Evolutionary conservation across 768 basidiomycete species (phyloP).

Genomic region (Pluteus cervinus): DNA sequence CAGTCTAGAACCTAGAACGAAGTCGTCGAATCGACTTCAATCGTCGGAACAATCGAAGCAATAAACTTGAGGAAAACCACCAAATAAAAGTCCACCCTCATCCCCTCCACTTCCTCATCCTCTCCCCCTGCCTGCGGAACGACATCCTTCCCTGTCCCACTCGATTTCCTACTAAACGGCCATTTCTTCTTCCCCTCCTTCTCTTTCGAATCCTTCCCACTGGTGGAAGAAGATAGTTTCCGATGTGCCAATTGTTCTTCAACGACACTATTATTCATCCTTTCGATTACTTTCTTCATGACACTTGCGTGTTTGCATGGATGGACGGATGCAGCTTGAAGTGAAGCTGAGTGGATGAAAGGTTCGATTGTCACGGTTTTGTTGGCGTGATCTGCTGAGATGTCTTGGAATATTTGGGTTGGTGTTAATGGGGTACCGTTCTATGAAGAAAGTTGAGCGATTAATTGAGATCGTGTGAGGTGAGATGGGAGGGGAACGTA

Average conservation of each 20-base stretch:
- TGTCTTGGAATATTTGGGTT: slow-evolving; percentile 92
- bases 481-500: slow-evolving; percentile 18
- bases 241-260: slow-evolving; percentile 75
- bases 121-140: slow-evolving; percentile 33
- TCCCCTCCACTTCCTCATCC: slow-evolving; percentile 77
- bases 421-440: slow-evolving; percentile 86
- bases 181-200: slow-evolving; percentile 78
- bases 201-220: slow-evolving; percentile 23
- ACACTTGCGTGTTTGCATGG: slow-evolving; percentile 98
- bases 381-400: slow-evolving; percentile 94
- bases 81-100: slow-evolving; percentile 97
- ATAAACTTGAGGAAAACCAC: slow-evolving; percentile 99
- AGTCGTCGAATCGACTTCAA: slow-evolving; percentile 94
- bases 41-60: slow-evolving; percentile 96
- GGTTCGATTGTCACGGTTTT: slow-evolving; percentile 99
- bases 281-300: slow-evolving; percentile 99
- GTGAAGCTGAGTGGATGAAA: slow-evolving; percentile 87
- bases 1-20: slow-evolving; percentile 59
- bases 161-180: slow-evolving; percentile 71
- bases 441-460: slow-evolving; percentile 30
- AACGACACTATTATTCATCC: slow-evolving; percentile 88
- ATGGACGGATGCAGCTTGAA: slow-evolving; percentile 91
- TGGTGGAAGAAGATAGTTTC: slow-evolving; percentile 28
- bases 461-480: slow-evolving; percentile 4
- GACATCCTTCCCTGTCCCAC: slow-evolving; percentile 51